Percentiles rank a stretch among this genome's conserved stretches.
Conservation (phyloP, 331 rosid species). For the Spiraea crenata region DNA sequence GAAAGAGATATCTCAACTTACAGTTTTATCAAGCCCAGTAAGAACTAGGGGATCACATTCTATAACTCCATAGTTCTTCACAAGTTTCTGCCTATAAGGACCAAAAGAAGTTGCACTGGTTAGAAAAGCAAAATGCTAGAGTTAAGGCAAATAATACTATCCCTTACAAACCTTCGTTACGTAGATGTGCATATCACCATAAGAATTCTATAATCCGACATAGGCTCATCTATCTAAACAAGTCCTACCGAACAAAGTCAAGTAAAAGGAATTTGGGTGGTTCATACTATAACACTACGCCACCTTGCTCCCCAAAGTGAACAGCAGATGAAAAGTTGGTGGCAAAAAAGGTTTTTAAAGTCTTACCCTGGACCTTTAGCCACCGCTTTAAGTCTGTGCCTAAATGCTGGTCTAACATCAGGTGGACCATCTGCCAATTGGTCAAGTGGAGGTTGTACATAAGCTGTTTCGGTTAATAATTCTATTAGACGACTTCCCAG, state of each 20-base stretch:
- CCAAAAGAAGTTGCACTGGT: conserved; percentile 25
- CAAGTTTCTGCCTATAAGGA: conserved; percentile 57
- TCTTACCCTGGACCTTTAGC: conserved; percentile 58
- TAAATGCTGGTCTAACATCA: conserved; percentile 81
- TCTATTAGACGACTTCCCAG: conserved; percentile 77
- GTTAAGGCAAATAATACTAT: not conserved
- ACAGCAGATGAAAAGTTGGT: conserved; percentile 4
- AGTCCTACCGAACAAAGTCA: not conserved
- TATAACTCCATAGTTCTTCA: conserved; percentile 73
- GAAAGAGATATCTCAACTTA: conserved; percentile 32
- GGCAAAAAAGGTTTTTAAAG: conserved; percentile 8
- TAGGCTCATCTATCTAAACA: not conserved
- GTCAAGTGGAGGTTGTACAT: conserved; percentile 65
- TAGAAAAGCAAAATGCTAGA: conserved; percentile 9
- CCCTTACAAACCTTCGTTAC: conserved; percentile 8
- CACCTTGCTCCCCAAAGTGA: conserved; percentile 7
- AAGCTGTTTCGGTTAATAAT: conserved; percentile 71
- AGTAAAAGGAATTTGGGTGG: conserved; percentile 3
- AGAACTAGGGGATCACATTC: conserved; percentile 73
- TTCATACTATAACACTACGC: not conserved
- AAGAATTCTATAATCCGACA: not conserved
- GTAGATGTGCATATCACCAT: not conserved
- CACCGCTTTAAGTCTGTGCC: conserved; percentile 59
- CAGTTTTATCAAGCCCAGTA: conserved; percentile 70
- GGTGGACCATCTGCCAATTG: conserved; percentile 70